Evolutionary conservation across 202 grass and related monocot genomes (phyloP).

Genomic region (Zoysia matrella): DNA sequence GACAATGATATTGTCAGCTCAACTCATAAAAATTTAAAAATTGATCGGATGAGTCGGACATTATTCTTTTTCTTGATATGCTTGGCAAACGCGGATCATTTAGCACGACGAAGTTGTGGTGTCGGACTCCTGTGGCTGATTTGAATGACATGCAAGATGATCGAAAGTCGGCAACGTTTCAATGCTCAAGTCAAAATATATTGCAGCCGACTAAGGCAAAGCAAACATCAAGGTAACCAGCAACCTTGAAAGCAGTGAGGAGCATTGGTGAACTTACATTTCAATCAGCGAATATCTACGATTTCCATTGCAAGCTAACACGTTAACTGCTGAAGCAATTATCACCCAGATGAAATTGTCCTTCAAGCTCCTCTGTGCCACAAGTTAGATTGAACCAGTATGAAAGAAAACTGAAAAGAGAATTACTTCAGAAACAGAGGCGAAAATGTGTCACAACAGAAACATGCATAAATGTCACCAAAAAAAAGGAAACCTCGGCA

Average conservation of each 20-base stretch:
- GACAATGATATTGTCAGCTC: slow-evolving; percentile 18
- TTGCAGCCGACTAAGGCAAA: background rate
- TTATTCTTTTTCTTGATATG: slow-evolving; percentile 15
- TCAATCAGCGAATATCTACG: background rate
- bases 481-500: background rate
- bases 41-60: background rate
- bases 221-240: background rate
- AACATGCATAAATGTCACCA: background rate
- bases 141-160: background rate
- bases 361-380: background rate
- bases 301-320: background rate
- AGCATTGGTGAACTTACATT: background rate
- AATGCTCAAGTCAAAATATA: slow-evolving; percentile 13
- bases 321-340: background rate
- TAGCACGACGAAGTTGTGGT: slow-evolving; percentile 16
- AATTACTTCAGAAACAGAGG: background rate
- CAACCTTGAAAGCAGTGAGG: background rate
- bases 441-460: background rate
- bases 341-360: background rate
- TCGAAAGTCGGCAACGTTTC: background rate
- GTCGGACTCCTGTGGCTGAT: background rate
- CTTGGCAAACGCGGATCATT: slow-evolving; percentile 15
- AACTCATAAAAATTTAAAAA: background rate
- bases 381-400: background rate
- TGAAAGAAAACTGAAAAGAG: background rate